These are phyloP conservation scores for Sideroxylon spinosum DNA, from an alignment of 179 eudicot species.

Conservation along the genomic window DNA sequence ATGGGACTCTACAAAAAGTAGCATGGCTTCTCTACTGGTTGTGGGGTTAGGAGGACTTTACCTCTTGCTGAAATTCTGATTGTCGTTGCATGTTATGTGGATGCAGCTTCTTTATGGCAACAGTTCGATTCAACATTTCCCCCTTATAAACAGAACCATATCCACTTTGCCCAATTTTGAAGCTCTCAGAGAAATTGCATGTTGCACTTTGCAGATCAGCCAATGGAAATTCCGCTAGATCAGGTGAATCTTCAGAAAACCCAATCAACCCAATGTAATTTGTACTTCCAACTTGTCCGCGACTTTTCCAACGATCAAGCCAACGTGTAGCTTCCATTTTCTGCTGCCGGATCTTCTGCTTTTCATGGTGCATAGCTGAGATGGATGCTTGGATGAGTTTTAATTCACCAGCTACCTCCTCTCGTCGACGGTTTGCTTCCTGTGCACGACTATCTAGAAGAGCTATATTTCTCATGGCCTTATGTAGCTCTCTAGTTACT, in stretches of 20 bases:
- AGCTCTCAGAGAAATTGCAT: constrained; percentile 74
- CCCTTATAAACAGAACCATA: constrained; percentile 77
- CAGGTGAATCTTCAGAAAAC: constrained; percentile 34
- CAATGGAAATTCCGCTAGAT: constrained; percentile 53
- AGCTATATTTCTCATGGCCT: constrained; percentile 63
- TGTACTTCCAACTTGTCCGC: constrained; percentile 33
- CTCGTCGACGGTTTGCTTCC: constrained; percentile 55
- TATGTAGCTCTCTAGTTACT: constrained; percentile 48
- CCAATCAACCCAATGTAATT: constrained; percentile 26
- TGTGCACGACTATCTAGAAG: constrained; percentile 56
- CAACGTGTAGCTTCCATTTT: constrained; percentile 59
- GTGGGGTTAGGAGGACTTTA: neutral
- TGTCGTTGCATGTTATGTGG: constrained; percentile 54
- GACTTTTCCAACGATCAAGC: constrained; percentile 71
- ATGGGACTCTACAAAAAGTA: neutral
- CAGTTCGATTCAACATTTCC: constrained; percentile 61
- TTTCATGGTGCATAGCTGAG: constrained; percentile 50
- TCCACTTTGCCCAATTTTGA: constrained; percentile 60
- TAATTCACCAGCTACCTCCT: constrained; percentile 63
- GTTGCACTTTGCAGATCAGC: constrained; percentile 75
- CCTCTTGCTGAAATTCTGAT: constrained; percentile 69
- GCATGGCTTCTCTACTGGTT: neutral
- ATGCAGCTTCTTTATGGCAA: constrained; percentile 63
- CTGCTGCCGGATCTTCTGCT: constrained; percentile 53
- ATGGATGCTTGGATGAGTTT: constrained; percentile 50